These are phyloP conservation scores for Colletotrichum spinosum DNA, from an alignment of 2,329 filamentous ascomycete species.

Conservation along the genomic window DNA sequence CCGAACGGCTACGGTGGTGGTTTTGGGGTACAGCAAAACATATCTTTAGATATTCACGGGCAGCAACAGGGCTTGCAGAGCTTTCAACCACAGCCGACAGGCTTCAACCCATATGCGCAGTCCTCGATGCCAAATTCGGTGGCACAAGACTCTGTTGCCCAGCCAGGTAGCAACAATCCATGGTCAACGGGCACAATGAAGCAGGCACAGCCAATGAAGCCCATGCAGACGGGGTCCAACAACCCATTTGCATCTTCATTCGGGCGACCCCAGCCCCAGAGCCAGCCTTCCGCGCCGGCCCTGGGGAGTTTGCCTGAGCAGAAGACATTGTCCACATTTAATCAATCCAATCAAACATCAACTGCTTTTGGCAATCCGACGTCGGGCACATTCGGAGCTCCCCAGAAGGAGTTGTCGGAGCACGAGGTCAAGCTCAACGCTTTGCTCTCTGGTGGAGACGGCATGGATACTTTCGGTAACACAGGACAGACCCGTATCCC, in stretches of 20 bases:
- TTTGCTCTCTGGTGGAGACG: slow-evolving; percentile 87
- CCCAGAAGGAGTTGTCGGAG: slow-evolving; percentile 68
- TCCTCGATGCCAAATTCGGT: slow-evolving; percentile 53
- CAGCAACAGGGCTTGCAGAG: slow-evolving; percentile 60
- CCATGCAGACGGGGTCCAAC: slow-evolving; percentile 93
- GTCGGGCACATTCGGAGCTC: slow-evolving; percentile 40
- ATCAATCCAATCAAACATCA: slow-evolving; percentile 57
- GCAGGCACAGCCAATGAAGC: slow-evolving; percentile 73
- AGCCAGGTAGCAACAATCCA: slow-evolving; percentile 92
- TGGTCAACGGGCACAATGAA: slow-evolving; percentile 78
- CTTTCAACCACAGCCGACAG: slow-evolving; percentile 64
- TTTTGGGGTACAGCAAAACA: slow-evolving; percentile 75
- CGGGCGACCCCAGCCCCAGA: slow-evolving; percentile 69
- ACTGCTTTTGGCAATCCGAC: slow-evolving; percentile 23
- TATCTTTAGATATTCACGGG: slow-evolving; percentile 77
- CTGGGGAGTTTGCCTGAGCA: slow-evolving; percentile 86
- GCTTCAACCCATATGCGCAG: slow-evolving; percentile 66
- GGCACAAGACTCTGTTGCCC: slow-evolving; percentile 70
- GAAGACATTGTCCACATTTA: slow-evolving; percentile 74
- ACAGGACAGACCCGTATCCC: slow-evolving; percentile 96
- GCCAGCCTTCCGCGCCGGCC: slow-evolving; percentile 70
- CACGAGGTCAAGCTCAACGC: slow-evolving; percentile 85
- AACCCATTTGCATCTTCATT: slow-evolving; percentile 92
- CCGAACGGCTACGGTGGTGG: slow-evolving; percentile 72
- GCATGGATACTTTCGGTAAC: slow-evolving; percentile 97